phyloP scores from a whole-genome alignment of 2,329 filamentous ascomycete genomes.

The Sporothrix variecibatus region DNA sequence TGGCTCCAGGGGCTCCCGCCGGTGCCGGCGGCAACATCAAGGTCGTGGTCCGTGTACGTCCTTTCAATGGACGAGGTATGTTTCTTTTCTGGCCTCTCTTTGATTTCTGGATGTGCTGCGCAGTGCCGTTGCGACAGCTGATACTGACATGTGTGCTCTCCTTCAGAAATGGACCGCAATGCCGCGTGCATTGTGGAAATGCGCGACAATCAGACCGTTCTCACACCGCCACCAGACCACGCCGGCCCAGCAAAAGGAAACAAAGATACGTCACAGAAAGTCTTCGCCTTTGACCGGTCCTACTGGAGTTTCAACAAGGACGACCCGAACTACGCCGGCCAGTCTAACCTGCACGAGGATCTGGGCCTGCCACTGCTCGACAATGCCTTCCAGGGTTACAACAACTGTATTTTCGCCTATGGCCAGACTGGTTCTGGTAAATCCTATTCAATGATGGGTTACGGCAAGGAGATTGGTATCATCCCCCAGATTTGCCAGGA shows the following conservation, averaged over 20 bases:
- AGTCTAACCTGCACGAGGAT: conserved; percentile 91
- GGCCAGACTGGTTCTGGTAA: conserved; percentile 98
- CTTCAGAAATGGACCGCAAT: conserved; percentile 80
- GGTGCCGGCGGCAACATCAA: conserved; percentile 89
- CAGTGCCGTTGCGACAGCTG: too few relatives aligned
- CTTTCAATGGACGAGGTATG: conserved; percentile 92
- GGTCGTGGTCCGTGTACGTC: conserved; percentile 95
- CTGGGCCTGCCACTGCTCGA: conserved; percentile 96
- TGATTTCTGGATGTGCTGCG: neutral
- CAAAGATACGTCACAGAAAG: conserved; percentile 71
- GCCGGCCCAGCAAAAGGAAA: conserved; percentile 61
- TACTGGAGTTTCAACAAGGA: conserved; percentile 89
- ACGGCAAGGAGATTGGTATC: conserved; percentile 70
- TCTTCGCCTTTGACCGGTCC: conserved; percentile 94
- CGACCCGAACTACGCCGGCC: conserved; percentile 84
- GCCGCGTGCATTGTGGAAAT: conserved; percentile 98
- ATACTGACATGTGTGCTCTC: neutral
- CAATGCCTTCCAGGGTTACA: conserved; percentile 98
- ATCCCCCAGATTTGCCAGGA: conserved; percentile 96
- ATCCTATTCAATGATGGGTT: conserved; percentile 98
- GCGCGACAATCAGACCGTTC: conserved; percentile 87
- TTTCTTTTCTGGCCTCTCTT: neutral
- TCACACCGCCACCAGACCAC: conserved; percentile 69
- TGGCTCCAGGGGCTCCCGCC: conserved; percentile 55
- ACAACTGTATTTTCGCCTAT: conserved; percentile 99